phyloP scores from a whole-genome alignment of 257 asterid genomes.

The Scutellaria baicalensis region DNA sequence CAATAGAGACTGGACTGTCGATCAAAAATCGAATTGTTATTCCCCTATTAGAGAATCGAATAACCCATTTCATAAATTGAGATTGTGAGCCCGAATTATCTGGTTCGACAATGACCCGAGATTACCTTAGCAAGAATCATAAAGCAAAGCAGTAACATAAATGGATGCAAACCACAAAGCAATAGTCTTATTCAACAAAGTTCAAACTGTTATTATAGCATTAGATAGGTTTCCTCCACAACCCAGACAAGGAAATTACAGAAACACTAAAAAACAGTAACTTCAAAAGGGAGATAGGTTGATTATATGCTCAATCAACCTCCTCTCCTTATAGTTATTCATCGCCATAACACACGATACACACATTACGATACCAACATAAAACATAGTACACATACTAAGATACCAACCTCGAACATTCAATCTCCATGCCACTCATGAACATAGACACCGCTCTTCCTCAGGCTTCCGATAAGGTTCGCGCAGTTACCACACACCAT shows the following conservation, averaged over 20 bases:
- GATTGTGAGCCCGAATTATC: too few species aligned
- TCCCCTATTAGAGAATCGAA: too few species aligned
- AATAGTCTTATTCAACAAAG: background rate
- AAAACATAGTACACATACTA: background rate
- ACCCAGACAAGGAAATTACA: constrained; percentile 6
- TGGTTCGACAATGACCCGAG: too few species aligned
- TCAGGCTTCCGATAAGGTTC: constrained; percentile 38
- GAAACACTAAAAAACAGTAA: constrained; percentile 1
- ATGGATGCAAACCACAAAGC: background rate
- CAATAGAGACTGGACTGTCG: too few species aligned
- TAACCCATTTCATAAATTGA: too few species aligned
- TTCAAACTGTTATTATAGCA: background rate
- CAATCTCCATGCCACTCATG: constrained; percentile 56
- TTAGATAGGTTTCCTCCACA: background rate
- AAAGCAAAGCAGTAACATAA: background rate
- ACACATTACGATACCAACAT: background rate
- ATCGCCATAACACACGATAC: background rate
- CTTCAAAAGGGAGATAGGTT: background rate
- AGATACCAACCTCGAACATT: background rate
- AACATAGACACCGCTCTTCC: constrained; percentile 61
- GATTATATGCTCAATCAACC: constrained; percentile 15
- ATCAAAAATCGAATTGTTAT: too few species aligned
- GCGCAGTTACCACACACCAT: constrained; percentile 37
- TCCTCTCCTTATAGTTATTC: constrained; percentile 20
- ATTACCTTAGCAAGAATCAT: too few species aligned